A percentile compares a stretch with the other conserved stretches of the same genome.
phyloP scores from a whole-genome alignment of 108 stramenopile genomes.

The Hondaea fermentalgiana region DNA sequence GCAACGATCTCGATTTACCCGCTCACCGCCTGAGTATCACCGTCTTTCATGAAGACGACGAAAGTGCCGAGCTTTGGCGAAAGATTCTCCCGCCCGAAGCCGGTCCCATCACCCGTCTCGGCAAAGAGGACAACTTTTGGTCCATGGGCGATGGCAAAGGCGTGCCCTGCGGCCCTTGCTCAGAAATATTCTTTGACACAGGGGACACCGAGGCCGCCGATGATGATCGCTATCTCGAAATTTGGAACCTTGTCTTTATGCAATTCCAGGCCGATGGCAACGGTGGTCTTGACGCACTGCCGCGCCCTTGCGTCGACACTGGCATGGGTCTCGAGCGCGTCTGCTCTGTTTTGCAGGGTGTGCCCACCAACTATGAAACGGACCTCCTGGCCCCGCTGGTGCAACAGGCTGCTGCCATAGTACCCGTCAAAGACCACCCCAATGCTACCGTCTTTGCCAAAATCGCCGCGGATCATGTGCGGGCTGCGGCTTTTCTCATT shows the following conservation, averaged over 20 bases:
- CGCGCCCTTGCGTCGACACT: constrained; percentile 95
- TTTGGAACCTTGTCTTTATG: constrained; percentile 99
- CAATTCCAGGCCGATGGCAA: constrained; percentile 93
- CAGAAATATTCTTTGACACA: constrained; percentile 95
- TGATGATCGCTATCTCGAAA: constrained; percentile 85
- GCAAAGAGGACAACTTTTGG: constrained; percentile 92
- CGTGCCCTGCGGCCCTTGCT: constrained; percentile 94
- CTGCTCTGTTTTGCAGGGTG: constrained; percentile 82
- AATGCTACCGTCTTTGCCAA: constrained; percentile 91
- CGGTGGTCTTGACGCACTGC: constrained; percentile 71
- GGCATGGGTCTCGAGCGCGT: constrained; percentile 99
- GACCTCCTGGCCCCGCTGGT: constrained; percentile 93
- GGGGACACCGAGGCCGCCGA: constrained; percentile 88
- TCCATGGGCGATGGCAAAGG: constrained; percentile 94
- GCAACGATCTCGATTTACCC: constrained; percentile 49
- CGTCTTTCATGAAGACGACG: constrained; percentile 43
- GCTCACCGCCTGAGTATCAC: constrained; percentile 49
- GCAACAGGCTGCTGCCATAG: constrained; percentile 62
- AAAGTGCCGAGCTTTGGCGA: constrained; percentile 45
- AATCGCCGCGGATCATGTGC: constrained; percentile 95
- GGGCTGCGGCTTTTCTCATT: constrained; percentile 90
- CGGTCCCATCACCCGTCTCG: constrained; percentile 38
- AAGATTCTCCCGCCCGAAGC: constrained; percentile 37
- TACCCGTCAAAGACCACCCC: constrained; percentile 68
- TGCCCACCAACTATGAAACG: constrained; percentile 93